Base-by-base conservation (phyloP, 352 stramenopile genomes). In the Phytophthora sojae region DNA sequence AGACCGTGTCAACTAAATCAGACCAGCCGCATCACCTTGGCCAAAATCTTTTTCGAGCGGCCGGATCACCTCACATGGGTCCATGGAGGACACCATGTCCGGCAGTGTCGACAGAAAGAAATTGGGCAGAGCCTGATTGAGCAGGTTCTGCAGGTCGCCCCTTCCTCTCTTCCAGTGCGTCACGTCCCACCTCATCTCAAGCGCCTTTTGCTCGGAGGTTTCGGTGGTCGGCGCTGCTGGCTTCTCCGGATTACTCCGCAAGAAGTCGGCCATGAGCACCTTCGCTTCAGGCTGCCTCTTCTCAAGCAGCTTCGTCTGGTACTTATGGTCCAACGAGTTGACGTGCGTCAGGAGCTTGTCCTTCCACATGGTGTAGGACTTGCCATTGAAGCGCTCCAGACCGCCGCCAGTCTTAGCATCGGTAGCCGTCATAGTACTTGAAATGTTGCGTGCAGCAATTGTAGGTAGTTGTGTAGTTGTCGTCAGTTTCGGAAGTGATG, bases 341-440 rank as follows among this genome's bases (percentile, higher is more conserved):
- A 65, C 53, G 21, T 76, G 62, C 0, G 57, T 72, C 11, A 72
- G 15, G 1, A 68, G 19, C 23, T 76, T 72, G 29, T 68, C 62
- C 12, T 64, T 71, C 45, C 57, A 71, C 68, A 67, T 71, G 4
- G 52, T 57, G 51, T 71, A 75, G 9, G 23, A 57, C 32, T 69
- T 73, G 2, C 37, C 57, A 8, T 66, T 66, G 14, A 57, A 71
- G n/a, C 8, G 19, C 26, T 71, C 57, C 1, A 71, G 50, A 14
- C 49, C 56, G 29, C 56, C 37, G 14, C 19, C 37, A 51, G 29
- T 29, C 50, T 67, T 71, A 21, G 64, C 62, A 57, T 69, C 53
- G 19, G 39, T 9, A 11, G 26, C 26, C 26, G 51, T 52, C 57
- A 67, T 39, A 0, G 64, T 65, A 61, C 49, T 65, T 65, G 37